Evolutionary conservation across 495 filamentous ascomycete species (phyloP).

Genomic region (Paragyromitra xinjiangensis): DNA sequence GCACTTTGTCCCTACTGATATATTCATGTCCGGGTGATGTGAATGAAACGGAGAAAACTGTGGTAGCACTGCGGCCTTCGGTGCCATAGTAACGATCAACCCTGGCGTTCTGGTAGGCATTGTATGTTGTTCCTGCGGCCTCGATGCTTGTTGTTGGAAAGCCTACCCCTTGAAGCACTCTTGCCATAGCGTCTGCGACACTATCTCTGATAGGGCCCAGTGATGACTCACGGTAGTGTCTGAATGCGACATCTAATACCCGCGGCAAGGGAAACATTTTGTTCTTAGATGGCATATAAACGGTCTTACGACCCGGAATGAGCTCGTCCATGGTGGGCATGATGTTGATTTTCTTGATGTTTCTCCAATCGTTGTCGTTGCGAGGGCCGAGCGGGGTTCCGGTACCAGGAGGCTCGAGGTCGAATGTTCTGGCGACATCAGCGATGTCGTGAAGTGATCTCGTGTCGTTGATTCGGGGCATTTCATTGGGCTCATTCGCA

Average conservation of each 20-base stretch:
- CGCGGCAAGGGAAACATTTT: constrained; percentile 1
- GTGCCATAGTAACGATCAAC: neutral
- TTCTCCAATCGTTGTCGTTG: constrained; percentile 30
- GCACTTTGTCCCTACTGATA: constrained; percentile 3
- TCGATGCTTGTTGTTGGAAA: neutral
- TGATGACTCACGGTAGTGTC: constrained; percentile 29
- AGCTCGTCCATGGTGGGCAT: constrained; percentile 39
- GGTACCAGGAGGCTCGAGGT: constrained; percentile 26
- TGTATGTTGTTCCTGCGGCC: constrained; percentile 1
- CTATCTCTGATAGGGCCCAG: constrained; percentile 26
- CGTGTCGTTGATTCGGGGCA: constrained; percentile 18
- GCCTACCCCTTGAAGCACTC: neutral
- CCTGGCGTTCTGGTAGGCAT: constrained; percentile 6
- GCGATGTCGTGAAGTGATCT: neutral
- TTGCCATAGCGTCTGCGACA: constrained; percentile 10
- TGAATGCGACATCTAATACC: constrained; percentile 32
- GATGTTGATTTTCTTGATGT: constrained; percentile 18
- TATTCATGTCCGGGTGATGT: constrained; percentile 14
- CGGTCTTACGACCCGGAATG: neutral
- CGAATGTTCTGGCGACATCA: neutral
- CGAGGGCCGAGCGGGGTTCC: constrained; percentile 19
- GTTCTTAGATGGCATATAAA: constrained; percentile 34
- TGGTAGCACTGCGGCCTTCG: constrained; percentile 2
- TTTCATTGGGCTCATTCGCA: neutral
- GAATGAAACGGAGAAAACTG: constrained; percentile 27